Percentiles rank a stretch among this genome's conserved stretches.
Evolutionary conservation across 2,329 filamentous ascomycete genomes (phyloP).

Genomic region (Aspergillus sp.): DNA sequence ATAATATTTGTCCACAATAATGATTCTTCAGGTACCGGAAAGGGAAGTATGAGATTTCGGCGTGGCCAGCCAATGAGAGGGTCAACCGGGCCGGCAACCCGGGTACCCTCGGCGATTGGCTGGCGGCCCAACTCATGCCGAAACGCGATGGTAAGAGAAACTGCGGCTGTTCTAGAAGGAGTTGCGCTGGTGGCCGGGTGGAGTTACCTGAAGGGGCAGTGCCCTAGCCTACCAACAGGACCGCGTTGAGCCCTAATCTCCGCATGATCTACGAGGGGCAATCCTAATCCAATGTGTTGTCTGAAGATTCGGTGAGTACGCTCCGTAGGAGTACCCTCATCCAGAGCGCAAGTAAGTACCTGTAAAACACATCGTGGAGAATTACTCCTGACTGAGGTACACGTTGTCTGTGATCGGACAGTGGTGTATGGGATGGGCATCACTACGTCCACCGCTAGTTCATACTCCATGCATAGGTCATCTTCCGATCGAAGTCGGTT

Average conservation of each 20-base stretch:
- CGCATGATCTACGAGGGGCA: constrained; percentile 5
- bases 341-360: too few species aligned
- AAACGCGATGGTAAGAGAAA: constrained; percentile 13
- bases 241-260: constrained; percentile 6
- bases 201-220: constrained; percentile 11
- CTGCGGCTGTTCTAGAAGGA: constrained; percentile 14
- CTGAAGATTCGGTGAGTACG: too few species aligned
- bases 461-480: too few species aligned
- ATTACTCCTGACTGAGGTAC: too few species aligned
- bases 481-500: too few species aligned
- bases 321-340: too few species aligned
- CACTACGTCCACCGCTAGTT: too few species aligned
- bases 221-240: background rate
- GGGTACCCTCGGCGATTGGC: constrained; percentile 14
- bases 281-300: background rate
- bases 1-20: background rate
- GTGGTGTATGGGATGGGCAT: too few species aligned
- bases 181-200: background rate
- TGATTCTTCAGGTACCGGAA: background rate
- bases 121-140: constrained; percentile 6
- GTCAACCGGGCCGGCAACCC: constrained; percentile 15
- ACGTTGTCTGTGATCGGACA: too few species aligned
- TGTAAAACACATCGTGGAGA: too few species aligned
- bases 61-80: constrained; percentile 13
- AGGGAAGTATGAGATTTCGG: constrained; percentile 11